Evolutionary conservation across 257 asterid genomes (phyloP), one percentile per base, ranked within the genome.

Genomic region (Solanum appendiculatum): DNA sequence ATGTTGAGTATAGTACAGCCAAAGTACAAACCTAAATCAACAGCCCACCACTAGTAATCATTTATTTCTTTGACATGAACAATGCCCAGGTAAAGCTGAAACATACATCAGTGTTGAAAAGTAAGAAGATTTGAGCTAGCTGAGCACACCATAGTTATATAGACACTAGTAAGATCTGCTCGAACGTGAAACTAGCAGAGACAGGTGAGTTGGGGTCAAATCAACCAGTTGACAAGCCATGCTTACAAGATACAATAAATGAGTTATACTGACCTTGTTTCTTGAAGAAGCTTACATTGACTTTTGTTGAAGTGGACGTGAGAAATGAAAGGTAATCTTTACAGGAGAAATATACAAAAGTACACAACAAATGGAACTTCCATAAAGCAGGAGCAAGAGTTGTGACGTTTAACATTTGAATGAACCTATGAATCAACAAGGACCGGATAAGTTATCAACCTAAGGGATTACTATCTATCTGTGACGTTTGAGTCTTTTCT

Each of bases 401-500:
- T 15, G 16, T 2, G 83, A 25, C 25, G 42, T 0, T 80, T 27
- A 46, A 78, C 84, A 27, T 80, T 66, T 44, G 29, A 27, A 16
- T 1, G 27, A 75, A 78, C 39, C 11, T 85, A 56, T 21, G 29
- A 85, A 42, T 40, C 11, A 82, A 68, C 66, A 88, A 14, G 27
- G 42, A 23, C 7, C 16, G 33, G 64, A 33, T 39, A 75, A 88
- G 14, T 44, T 51, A 25, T 27, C 18, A 86, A 31, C 27, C 20
- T 44, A 7, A 9, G 85, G 42, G 25, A n/a, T 16, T 11, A 48
- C 25, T 10, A 29, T 46, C 90, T 90, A 93, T 72, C 54, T 78
- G 58, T 88, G 90, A 75, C 88, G 92, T 87, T 90, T 91, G 48
- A 88, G 82, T 66, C 88, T 91, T 87, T 90, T 93, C 83, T 92